Conservation (phyloP, 257 asterid genomes). For the Marsdenia floribunda region DNA sequence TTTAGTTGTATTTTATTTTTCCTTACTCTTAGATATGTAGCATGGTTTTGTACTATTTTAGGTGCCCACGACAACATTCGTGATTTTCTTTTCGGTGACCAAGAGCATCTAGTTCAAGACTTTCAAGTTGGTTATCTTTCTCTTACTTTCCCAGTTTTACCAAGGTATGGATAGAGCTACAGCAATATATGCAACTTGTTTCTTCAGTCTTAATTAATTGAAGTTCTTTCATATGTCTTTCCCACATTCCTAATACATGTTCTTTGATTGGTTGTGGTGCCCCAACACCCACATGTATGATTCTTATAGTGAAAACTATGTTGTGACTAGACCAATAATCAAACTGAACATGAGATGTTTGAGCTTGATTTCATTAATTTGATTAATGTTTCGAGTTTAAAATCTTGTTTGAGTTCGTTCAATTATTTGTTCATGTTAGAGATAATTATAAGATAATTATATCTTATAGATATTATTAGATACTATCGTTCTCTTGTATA, state of each 20-base stretch:
- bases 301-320: not conserved
- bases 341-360: too few relatives aligned
- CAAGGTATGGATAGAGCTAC: not conserved
- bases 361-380: too few relatives aligned
- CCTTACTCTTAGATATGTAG: not conserved
- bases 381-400: too few relatives aligned
- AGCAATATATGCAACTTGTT: not conserved
- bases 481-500: too few relatives aligned
- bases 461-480: too few relatives aligned
- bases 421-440: too few relatives aligned
- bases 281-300: not conserved
- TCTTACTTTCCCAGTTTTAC: not conserved
- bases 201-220: not conserved
- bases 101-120: not conserved
- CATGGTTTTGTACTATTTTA: not conserved
- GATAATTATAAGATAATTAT: too few relatives aligned
- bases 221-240: not conserved
- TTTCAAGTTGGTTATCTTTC: not conserved
- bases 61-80: not conserved
- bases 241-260: not conserved
- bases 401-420: too few relatives aligned
- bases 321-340: too few relatives aligned
- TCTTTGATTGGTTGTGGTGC: not conserved
- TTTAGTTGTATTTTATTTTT: not conserved
- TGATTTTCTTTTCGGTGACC: not conserved